Evolutionary conservation across 768 basidiomycete species (phyloP).

Genomic region (Suillus subluteus): DNA sequence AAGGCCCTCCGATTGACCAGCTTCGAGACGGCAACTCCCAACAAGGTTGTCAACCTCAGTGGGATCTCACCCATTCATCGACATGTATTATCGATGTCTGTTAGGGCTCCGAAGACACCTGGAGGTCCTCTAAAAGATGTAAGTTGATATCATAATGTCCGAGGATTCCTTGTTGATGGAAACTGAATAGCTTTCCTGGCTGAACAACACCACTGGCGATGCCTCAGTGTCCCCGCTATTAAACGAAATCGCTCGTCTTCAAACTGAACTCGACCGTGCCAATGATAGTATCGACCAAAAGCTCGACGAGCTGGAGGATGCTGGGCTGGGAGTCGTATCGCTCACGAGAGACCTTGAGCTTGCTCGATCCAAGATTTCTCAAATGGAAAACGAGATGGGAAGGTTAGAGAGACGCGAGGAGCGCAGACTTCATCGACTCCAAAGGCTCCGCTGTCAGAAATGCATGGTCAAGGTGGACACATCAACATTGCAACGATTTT

Average conservation of each 20-base stretch:
- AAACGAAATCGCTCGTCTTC: constrained; percentile 73
- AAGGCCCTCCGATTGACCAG: constrained; percentile 56
- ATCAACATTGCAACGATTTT: constrained; percentile 41
- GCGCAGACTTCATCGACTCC: constrained; percentile 61
- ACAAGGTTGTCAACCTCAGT: constrained; percentile 54
- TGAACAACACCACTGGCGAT: constrained; percentile 63
- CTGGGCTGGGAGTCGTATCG: constrained; percentile 73
- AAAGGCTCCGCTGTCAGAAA: constrained; percentile 67
- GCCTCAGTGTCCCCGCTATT: constrained; percentile 63
- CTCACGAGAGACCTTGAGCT: constrained; percentile 74
- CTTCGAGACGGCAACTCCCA: constrained; percentile 59
- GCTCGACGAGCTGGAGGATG: constrained; percentile 82
- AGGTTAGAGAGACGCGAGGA: constrained; percentile 70
- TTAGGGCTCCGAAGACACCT: constrained; percentile 75
- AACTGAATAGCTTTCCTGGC: constrained; percentile 65
- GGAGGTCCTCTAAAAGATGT: constrained; percentile 81
- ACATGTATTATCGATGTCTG: constrained; percentile 67
- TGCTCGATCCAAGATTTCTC: constrained; percentile 57
- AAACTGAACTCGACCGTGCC: constrained; percentile 74
- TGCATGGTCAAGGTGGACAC: constrained; percentile 68
- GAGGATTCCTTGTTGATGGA: constrained; percentile 15
- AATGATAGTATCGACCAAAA: constrained; percentile 90
- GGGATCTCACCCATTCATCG: constrained; percentile 80
- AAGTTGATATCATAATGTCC: constrained; percentile 28
- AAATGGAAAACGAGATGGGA: constrained; percentile 70